Conservation (phyloP, 495 filamentous ascomycete genomes). For the Penicillium odoratum region DNA sequence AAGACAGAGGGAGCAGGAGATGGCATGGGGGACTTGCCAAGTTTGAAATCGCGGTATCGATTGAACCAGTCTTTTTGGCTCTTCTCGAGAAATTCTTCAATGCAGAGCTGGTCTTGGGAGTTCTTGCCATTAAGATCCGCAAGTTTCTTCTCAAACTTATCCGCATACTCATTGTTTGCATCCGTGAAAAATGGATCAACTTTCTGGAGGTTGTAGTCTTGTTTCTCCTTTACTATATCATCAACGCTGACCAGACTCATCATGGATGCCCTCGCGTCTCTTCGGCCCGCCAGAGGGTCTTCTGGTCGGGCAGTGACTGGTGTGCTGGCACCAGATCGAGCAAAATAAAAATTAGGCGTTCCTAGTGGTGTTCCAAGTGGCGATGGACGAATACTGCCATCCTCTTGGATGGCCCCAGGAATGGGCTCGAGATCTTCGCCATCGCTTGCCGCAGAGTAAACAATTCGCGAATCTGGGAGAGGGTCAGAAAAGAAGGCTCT, state of each 20-base stretch:
- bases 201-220: constrained; percentile 64
- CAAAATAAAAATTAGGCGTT: constrained; percentile 13
- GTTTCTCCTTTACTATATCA: constrained; percentile 55
- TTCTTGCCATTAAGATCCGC: constrained; percentile 57
- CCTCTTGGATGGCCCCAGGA: constrained; percentile 5
- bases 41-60: constrained; percentile 57
- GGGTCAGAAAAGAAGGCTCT: not conserved
- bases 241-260: constrained; percentile 52
- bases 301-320: constrained; percentile 43
- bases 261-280: constrained; percentile 47
- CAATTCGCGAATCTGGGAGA: not conserved
- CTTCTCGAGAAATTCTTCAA: constrained; percentile 65
- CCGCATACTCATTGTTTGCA: constrained; percentile 59
- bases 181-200: constrained; percentile 74
- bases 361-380: constrained; percentile 16
- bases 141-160: constrained; percentile 58
- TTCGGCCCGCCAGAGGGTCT: constrained; percentile 47
- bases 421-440: not conserved
- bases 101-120: constrained; percentile 60
- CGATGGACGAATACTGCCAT: constrained; percentile 11
- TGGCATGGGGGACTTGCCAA: constrained; percentile 40
- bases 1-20: constrained; percentile 43
- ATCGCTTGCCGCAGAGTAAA: not conserved
- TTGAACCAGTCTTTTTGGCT: constrained; percentile 71
- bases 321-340: constrained; percentile 18